These are phyloP conservation scores for Eruca vesicaria DNA, from an alignment of 441 rosid genomes.

Conservation along the genomic window DNA sequence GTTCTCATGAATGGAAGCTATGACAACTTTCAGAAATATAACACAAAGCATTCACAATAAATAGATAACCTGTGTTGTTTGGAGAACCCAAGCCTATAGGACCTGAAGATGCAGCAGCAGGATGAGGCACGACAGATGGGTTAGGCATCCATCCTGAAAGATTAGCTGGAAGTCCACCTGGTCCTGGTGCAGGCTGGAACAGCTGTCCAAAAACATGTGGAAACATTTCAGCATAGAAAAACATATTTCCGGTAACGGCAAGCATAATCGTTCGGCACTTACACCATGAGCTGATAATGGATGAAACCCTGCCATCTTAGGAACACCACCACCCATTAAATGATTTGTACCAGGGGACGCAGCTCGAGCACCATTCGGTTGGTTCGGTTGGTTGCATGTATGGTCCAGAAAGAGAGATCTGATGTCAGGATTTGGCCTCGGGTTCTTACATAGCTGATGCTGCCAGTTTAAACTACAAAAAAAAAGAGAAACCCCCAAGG, in stretches of 20 bases:
- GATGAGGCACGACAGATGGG: slow-evolving; percentile 18
- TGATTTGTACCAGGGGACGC: slow-evolving; percentile 14
- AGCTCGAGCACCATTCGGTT: slow-evolving; percentile 6
- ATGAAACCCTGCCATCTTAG: slow-evolving; percentile 15
- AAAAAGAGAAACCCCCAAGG: neutral
- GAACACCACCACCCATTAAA: slow-evolving; percentile 21
- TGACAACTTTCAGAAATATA: neutral
- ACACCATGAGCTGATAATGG: slow-evolving; percentile 23
- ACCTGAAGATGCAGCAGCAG: slow-evolving; percentile 23
- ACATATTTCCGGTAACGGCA: neutral
- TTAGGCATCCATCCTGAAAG: slow-evolving; percentile 21
- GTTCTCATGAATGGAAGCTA: slow-evolving; percentile 1
- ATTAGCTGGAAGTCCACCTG: slow-evolving; percentile 8
- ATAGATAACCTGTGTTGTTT: slow-evolving; percentile 14
- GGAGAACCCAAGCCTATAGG: slow-evolving; percentile 14
- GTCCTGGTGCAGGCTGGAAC: slow-evolving; percentile 13
- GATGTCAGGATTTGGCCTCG: slow-evolving; percentile 5
- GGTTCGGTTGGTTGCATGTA: slow-evolving; percentile 14
- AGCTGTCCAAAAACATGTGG: slow-evolving; percentile 3
- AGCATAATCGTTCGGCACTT: neutral
- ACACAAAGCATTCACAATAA: slow-evolving; percentile 1
- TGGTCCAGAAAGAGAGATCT: slow-evolving; percentile 18
- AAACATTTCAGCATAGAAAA: neutral
- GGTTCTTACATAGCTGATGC: slow-evolving; percentile 14
- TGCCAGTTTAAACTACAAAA: slow-evolving; percentile 8